phyloP scores from a whole-genome alignment of 2,329 filamentous ascomycete genomes.

The Arthrobotrys megalospora region DNA sequence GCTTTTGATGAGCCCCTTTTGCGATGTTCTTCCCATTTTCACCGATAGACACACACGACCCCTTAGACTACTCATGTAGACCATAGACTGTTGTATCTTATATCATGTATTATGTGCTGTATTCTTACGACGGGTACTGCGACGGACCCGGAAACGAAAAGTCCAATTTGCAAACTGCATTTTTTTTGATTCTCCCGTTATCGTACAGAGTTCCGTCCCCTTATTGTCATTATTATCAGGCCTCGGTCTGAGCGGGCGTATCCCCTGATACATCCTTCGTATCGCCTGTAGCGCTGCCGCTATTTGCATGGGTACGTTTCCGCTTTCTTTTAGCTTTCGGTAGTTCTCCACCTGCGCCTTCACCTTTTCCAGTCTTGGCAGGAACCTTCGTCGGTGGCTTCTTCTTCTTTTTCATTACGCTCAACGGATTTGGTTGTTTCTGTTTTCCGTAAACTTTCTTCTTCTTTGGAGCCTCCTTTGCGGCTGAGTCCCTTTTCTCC shows the following conservation, averaged over 20 bases:
- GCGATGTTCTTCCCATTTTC: slow-evolving; percentile 3
- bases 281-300: slow-evolving; percentile 37
- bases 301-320: slow-evolving; percentile 50
- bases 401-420: slow-evolving; percentile 79
- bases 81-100: slow-evolving; percentile 30
- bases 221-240: slow-evolving; percentile 1
- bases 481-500: slow-evolving; percentile 16
- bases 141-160: slow-evolving; percentile 21
- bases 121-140: slow-evolving; percentile 37
- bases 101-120: slow-evolving; percentile 34
- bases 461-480: slow-evolving; percentile 71
- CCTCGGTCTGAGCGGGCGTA: slow-evolving; percentile 24
- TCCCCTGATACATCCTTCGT: slow-evolving; percentile 24
- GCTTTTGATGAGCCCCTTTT: slow-evolving; percentile 24
- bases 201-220: slow-evolving; percentile 27
- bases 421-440: slow-evolving; percentile 80
- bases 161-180: slow-evolving; percentile 23
- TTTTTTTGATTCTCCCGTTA: slow-evolving; percentile 16
- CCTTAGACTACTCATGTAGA: slow-evolving; percentile 32
- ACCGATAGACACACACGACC: slow-evolving; percentile 28
- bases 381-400: slow-evolving; percentile 1
- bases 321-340: slow-evolving; percentile 53
- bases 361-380: slow-evolving; percentile 26
- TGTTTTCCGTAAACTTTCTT: slow-evolving; percentile 73
- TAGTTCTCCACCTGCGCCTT: slow-evolving; percentile 25